Conservation (phyloP, 2,329 filamentous ascomycete species). For the Colletotrichum nymphaeae region DNA sequence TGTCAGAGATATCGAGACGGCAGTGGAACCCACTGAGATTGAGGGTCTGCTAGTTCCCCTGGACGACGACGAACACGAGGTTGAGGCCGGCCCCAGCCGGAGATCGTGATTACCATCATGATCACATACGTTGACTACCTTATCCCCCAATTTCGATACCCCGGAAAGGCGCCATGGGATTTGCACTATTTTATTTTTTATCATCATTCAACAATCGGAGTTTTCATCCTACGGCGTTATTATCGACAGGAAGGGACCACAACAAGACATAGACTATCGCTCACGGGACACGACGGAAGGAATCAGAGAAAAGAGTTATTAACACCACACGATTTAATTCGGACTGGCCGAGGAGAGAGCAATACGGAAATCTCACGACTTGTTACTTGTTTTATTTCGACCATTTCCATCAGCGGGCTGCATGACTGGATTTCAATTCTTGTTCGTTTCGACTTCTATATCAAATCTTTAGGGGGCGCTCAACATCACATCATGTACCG, state of each 20-base stretch:
- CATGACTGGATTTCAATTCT: conserved; percentile 25
- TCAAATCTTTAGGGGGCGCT: conserved; percentile 8
- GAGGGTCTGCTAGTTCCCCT: conserved; percentile 22
- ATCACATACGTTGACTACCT: not conserved
- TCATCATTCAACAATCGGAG: conserved; percentile 17
- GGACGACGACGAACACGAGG: conserved; percentile 14
- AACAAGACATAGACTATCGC: conserved; percentile 34
- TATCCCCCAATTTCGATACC: not conserved
- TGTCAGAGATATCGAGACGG: conserved; percentile 53
- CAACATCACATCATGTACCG: conserved; percentile 12
- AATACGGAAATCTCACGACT: conserved; percentile 28
- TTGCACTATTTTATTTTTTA: not conserved
- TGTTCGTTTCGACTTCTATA: conserved; percentile 9
- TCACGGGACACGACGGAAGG: conserved; percentile 31
- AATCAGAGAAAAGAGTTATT: conserved; percentile 11
- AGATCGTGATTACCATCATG: not conserved
- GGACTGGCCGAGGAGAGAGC: conserved; percentile 17
- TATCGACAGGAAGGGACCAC: conserved; percentile 36
- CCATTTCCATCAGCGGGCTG: conserved; percentile 30
- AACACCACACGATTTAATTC: conserved; percentile 20
- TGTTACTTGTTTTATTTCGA: conserved; percentile 31
- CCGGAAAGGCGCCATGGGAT: not conserved
- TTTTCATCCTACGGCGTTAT: conserved; percentile 33
- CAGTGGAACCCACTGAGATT: conserved; percentile 39
- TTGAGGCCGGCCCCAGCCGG: conserved; percentile 26